phyloP scores from a whole-genome alignment of 2,329 filamentous ascomycete genomes.

The Coniella lustricola region DNA sequence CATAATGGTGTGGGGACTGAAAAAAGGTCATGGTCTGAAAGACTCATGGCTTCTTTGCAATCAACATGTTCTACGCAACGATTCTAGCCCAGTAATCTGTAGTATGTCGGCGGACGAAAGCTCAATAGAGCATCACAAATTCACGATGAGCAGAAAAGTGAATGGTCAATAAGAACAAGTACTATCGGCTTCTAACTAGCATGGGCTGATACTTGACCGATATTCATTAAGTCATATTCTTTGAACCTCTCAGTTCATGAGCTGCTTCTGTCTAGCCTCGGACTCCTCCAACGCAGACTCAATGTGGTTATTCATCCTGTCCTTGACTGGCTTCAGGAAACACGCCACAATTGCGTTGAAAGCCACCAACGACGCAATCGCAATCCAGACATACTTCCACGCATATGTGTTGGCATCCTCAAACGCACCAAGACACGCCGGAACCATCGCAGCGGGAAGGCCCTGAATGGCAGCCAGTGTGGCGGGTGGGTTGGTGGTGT shows the following conservation, averaged over 20 bases:
- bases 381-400: slow-evolving; percentile 10
- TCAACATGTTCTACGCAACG: too few relatives aligned
- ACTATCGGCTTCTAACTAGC: too few relatives aligned
- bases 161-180: too few relatives aligned
- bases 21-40: too few relatives aligned
- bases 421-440: neutral
- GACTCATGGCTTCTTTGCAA: too few relatives aligned
- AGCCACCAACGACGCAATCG: slow-evolving; percentile 4
- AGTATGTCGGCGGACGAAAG: too few relatives aligned
- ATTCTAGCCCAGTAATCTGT: too few relatives aligned
- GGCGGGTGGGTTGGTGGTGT: neutral
- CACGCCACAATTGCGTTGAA: slow-evolving; percentile 6
- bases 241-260: neutral
- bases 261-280: slow-evolving; percentile 7
- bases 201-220: too few relatives aligned
- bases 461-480: neutral
- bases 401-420: slow-evolving; percentile 5
- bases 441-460: neutral
- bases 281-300: slow-evolving; percentile 11
- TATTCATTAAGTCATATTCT: too few relatives aligned
- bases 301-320: slow-evolving; percentile 8
- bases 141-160: too few relatives aligned
- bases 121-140: too few relatives aligned
- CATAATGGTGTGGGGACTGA: too few relatives aligned
- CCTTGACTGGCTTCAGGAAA: slow-evolving; percentile 7